phyloP scores from a whole-genome alignment of 192 early-diverging fungal genomes.

The Backusella westeae region DNA sequence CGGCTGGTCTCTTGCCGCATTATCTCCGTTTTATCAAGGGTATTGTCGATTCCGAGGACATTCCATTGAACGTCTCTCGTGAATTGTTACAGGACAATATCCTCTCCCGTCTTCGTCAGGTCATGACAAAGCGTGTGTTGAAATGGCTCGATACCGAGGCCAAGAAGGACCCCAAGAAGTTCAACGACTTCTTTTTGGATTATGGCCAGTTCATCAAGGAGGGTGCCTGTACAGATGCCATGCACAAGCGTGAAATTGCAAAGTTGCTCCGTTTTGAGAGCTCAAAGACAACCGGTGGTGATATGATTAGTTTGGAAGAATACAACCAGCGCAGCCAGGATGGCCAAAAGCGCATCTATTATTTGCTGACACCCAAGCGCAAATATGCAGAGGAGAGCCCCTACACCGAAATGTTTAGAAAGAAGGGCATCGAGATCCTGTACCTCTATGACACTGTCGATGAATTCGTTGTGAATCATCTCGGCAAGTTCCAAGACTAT shows the following conservation, averaged over 20 bases:
- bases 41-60: conserved; percentile 80
- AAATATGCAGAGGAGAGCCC: conserved; percentile 63
- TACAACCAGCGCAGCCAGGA: conserved; percentile 70
- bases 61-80: conserved; percentile 83
- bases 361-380: conserved; percentile 54
- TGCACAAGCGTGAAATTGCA: conserved; percentile 48
- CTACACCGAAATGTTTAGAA: conserved; percentile 72
- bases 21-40: conserved; percentile 81
- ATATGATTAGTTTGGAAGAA: conserved; percentile 63
- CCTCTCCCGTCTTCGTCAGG: conserved; percentile 55
- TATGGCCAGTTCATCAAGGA: conserved; percentile 74
- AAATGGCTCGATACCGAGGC: conserved; percentile 56
- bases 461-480: conserved; percentile 57
- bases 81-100: conserved; percentile 76
- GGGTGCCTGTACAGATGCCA: conserved; percentile 70
- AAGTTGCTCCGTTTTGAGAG: conserved; percentile 64
- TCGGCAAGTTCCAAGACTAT: conserved; percentile 57
- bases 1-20: conserved; percentile 67
- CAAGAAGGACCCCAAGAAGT: conserved; percentile 44
- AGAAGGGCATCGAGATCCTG: conserved; percentile 71
- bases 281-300: conserved; percentile 35
- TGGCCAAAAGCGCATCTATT: conserved; percentile 77
- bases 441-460: conserved; percentile 61
- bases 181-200: conserved; percentile 58
- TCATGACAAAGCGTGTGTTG: conserved; percentile 53